Evolutionary conservation across 192 early-diverging fungal species (phyloP), one percentile per base, ranked within the genome.

Genomic region (Linnemannia zychae): DNA sequence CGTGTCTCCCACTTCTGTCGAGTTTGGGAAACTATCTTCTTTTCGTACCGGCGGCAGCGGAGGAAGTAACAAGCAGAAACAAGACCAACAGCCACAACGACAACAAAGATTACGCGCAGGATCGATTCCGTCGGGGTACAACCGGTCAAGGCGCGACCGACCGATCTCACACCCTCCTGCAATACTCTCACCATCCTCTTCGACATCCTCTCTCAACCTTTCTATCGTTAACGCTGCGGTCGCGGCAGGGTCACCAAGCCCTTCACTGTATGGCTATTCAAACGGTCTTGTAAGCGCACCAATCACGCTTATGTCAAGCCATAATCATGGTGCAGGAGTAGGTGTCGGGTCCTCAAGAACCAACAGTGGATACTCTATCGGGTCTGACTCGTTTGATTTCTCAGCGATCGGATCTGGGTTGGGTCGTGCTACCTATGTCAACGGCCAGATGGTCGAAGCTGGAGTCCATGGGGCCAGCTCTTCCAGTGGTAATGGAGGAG

Each of bases 151-250:
- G 22, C 66, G 50, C 38, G 77, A 79, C 12, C 72, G 83, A 22
- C 83, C 83, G 15, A 72, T 72, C 28, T 85, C 83, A 2, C 77
- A 85, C 36, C 83, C 83, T 31, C 83, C 83, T 34, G 76, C 83
- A 0, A 36, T 85, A 13, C 67, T 85, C 2, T 76, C 83, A 20
- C 66, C 38, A 38, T 60, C 18, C 18, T 85, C 83, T 2, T 85
- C 83, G 15, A 65, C 67, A 11, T 85, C 83, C 3, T 85, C 83
- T 2, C 67, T 85, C 33, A 85, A 85, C 44, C 69, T 85, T 4
- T 85, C 83, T 0, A 79, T 85, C 28, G 74, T 85, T 49, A 79
- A 85, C 47, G 83, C 83, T 31, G 83, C 83, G 20, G 83, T 84
- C 9, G 72, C 71, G n/a, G 77, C 83, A n/a, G 74, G 77, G 3